A percentile compares a stretch with the other conserved stretches of the same genome.
phyloP scores from a whole-genome alignment of 306 rosid species.

The Lablab purpureus region DNA sequence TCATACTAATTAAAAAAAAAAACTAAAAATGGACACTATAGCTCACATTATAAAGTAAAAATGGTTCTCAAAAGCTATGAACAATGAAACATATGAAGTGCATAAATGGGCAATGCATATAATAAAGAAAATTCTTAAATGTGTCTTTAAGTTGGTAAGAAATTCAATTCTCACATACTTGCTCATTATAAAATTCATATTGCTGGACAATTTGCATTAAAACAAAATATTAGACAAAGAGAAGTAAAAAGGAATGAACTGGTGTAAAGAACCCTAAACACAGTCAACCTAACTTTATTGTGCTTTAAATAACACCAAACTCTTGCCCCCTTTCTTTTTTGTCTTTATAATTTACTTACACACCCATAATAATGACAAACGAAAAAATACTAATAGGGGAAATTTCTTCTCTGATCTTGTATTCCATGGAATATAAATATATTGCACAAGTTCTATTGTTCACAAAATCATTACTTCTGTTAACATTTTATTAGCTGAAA shows the following conservation, averaged over 20 bases:
- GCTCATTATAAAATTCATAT: background rate
- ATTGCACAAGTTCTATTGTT: background rate
- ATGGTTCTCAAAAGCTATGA: too few species aligned
- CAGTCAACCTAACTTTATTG: background rate
- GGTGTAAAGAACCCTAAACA: background rate
- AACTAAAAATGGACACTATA: too few species aligned
- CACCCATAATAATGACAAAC: background rate
- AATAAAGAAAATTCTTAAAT: background rate
- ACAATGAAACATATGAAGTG: too few species aligned
- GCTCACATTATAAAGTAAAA: too few species aligned
- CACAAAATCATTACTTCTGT: too few species aligned
- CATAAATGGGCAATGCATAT: too few species aligned
- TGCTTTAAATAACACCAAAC: constrained; percentile 23
- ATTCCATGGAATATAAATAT: background rate
- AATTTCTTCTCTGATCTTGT: background rate
- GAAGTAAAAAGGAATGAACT: background rate
- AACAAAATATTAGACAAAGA: background rate
- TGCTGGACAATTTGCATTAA: background rate
- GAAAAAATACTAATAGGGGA: background rate
- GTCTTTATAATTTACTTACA: background rate
- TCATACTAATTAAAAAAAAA: too few species aligned
- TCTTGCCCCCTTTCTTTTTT: background rate
- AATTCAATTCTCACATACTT: constrained; percentile 1
- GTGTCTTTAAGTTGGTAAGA: background rate
- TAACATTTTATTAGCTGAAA: background rate